phyloP scores from a whole-genome alignment of 2,329 filamentous ascomycete species.

The Verticillium longisporum region DNA sequence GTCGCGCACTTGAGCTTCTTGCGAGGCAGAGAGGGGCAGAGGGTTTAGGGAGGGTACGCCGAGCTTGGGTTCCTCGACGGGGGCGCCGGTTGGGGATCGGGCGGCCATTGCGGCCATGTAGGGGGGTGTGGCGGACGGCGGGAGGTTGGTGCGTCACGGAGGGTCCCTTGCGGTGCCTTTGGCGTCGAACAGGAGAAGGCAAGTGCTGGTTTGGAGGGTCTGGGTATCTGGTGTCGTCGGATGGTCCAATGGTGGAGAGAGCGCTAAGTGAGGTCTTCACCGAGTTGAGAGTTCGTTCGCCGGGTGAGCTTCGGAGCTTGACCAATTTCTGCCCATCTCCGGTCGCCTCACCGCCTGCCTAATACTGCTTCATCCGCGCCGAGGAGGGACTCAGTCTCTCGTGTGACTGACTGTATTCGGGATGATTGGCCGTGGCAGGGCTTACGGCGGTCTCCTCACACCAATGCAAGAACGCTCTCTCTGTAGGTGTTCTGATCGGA shows the following conservation, averaged over 20 bases:
- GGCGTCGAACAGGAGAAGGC: not conserved
- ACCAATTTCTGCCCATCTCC: not conserved
- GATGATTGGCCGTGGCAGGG: not conserved
- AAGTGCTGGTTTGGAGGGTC: not conserved
- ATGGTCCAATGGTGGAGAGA: constrained; percentile 2
- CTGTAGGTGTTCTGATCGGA: not conserved
- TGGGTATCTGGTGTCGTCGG: not conserved
- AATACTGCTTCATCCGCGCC: not conserved
- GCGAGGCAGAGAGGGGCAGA: constrained; percentile 71
- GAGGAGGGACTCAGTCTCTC: not conserved
- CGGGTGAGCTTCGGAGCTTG: constrained; percentile 1
- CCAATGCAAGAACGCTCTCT: no score
- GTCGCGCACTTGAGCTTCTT: constrained; percentile 76
- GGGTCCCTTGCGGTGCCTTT: not conserved
- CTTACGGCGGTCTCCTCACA: no score
- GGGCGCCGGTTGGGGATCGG: constrained; percentile 21
- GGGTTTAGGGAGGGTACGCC: constrained; percentile 65
- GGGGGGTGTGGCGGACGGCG: not conserved
- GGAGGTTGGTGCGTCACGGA: not conserved
- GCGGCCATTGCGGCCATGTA: constrained; percentile 33
- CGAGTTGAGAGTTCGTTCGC: not conserved
- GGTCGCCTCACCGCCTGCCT: not conserved
- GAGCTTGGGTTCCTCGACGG: constrained; percentile 17
- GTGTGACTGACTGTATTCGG: not conserved
- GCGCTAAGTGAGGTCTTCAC: constrained; percentile 1